Base-by-base conservation (phyloP, 108 stramenopile species). In the Nitzschia sp. region DNA sequence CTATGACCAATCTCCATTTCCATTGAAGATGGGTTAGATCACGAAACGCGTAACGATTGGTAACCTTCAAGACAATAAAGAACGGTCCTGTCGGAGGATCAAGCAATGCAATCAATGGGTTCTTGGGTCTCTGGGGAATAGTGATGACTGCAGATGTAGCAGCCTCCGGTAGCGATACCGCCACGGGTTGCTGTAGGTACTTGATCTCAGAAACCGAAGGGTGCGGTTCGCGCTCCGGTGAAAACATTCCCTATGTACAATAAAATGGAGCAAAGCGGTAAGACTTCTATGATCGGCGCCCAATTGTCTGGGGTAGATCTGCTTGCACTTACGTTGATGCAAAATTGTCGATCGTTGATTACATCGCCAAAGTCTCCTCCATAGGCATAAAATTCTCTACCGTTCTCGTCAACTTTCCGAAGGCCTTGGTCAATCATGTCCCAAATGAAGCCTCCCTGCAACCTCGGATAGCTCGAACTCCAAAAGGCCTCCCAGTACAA, bases 371-470 rank as follows among this genome's bases (percentile, higher is more conserved):
- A 98, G 68, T 98, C 98, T 32, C 96, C 97, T 15, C 97, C 97
- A 70, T 96, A 98, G 13, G 76, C 95, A 81, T 82, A 95, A 57
- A 76, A 83, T 46, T 53, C 46, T 59, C 68, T 59, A 1, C 76
- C 80, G 18, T 63, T 59, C 4, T 48, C 58, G 15, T 67, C 45
- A 19, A 23, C 1, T 29, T 80, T 71, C 24, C 85, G 74, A 3
- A 85, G 60, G 18, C 95, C 96, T 70, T 97, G 97, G 76, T 98
- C 98, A 15, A 96, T 83, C 85, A 93, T 95, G 71, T 98, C 98
- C 98, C 98, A 98, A 36, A 98, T 94, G 74, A 96, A 98, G 18
- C 98, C 98, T 11, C 98, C 98, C 69, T 98, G 97, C 11, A 95
- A 69, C 0, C 93, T 63, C 23, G 88, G 90, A 23, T 72, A 70